Base-by-base conservation (phyloP, 2,329 filamentous ascomycete genomes). In the Aphanocladium album region DNA sequence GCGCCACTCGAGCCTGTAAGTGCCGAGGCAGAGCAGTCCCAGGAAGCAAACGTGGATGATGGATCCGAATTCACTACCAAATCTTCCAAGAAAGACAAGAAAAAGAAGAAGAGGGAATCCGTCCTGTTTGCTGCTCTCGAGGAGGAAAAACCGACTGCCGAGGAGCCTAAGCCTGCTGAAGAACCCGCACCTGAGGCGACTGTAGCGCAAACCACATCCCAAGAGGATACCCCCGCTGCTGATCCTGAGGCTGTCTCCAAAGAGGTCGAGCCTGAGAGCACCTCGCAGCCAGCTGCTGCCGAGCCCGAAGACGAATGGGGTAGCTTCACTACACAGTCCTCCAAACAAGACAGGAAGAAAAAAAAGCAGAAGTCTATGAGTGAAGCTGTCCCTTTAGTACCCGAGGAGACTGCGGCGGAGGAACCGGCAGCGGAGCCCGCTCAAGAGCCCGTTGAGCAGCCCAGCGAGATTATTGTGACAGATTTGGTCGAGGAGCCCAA, bases 341-440 rank as follows among this genome's bases (percentile, higher is more conserved):
- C 69, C 57, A 67, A 72, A 62, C 72, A 70, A 62, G 68, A 71
- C 61, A 72, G 74, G 62, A 70, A 69, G 60, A 70, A 74, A 61
- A 72, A 73, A 56, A 54, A n/a, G n/a, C n/a, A 54, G 19, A 51
- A 23, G 19, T 49, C 46, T 4, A 5, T 49, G 46, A 49, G 46
- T 19, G 23, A 23, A 16, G 46, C 19, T 27, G 16, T 21, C 16
- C 41, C 41, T 17, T 6, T 6, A 5, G 56, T 56, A 58, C 47
- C 57, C 60, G 58, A 61, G 55, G 63, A 64, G 45, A 47, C 57
- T 58, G 65, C 64, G 63, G 43, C 61, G 57, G 43, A 11, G 17
- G 27, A 47, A 25, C 35, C 37, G 19, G 35, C 33, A 33, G 62
- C 43, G 19, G 59, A n/a, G n/a, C n/a, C 63, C 33, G 33, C 33